phyloP scores from a whole-genome alignment of 2,329 filamentous ascomycete species.

The Microsporum audouinii region DNA sequence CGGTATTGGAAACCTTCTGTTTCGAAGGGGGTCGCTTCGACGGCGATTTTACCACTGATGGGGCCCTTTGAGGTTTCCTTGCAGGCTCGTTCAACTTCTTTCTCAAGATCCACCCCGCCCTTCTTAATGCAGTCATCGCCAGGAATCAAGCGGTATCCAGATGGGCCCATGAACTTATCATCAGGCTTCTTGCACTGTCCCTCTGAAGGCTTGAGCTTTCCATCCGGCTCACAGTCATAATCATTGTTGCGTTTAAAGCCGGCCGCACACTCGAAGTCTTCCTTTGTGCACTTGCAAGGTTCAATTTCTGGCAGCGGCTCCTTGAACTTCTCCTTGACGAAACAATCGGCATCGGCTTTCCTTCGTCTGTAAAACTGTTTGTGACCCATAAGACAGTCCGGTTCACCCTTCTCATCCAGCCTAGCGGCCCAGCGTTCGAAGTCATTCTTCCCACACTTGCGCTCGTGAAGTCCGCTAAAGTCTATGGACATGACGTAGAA shows the following conservation, averaged over 20 bases:
- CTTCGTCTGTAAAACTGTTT: slow-evolving; percentile 76
- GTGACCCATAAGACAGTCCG: slow-evolving; percentile 91
- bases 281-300: slow-evolving; percentile 66
- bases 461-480: slow-evolving; percentile 69
- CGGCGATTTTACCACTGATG: slow-evolving; percentile 54
- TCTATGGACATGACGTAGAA: slow-evolving; percentile 65
- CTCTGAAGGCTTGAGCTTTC: slow-evolving; percentile 53
- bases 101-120: slow-evolving; percentile 55
- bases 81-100: slow-evolving; percentile 65
- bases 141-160: slow-evolving; percentile 85
- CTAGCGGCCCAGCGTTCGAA: slow-evolving; percentile 85
- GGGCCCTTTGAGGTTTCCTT: slow-evolving; percentile 46
- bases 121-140: slow-evolving; percentile 59
- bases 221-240: slow-evolving; percentile 53
- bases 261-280: slow-evolving; percentile 93
- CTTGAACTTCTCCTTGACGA: slow-evolving; percentile 74
- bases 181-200: slow-evolving; percentile 61
- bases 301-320: slow-evolving; percentile 60
- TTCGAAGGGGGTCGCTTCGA: slow-evolving; percentile 52
- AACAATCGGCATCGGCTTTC: slow-evolving; percentile 80
- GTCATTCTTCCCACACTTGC: slow-evolving; percentile 62
- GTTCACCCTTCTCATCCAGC: slow-evolving; percentile 63
- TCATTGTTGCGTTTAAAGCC: slow-evolving; percentile 64
- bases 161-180: slow-evolving; percentile 70
- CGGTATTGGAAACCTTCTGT: slow-evolving; percentile 48